Evolutionary conservation across 352 stramenopile species (phyloP), one percentile per base, ranked within the genome.

Genomic region (Halophytophthora batemanensis): DNA sequence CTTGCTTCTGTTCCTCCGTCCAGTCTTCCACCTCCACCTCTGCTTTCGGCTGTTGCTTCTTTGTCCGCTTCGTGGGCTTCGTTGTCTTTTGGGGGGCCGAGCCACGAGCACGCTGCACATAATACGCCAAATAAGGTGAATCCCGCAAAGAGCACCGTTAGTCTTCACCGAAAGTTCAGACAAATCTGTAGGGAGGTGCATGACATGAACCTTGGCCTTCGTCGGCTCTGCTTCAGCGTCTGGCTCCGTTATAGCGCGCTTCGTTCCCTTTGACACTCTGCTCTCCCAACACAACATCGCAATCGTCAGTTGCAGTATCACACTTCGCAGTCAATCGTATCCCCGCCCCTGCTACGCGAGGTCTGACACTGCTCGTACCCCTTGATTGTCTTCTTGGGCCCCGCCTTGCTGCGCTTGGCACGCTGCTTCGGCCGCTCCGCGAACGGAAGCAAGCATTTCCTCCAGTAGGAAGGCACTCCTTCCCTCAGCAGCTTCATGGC

Each of bases 381-480:
- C 33, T 4, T 38, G 11, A 17, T 38, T 17, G 28, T 48, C 34
- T 2, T 1, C 19, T 68, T 61, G 10, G 11, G 35, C 36, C 10
- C 15, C 6, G 48, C 11, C 33, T 60, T 65, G 21, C 15, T 42
- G 3, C 15, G 13, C 17, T 54, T 52, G 7, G 22, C 36, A 23
- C 15, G 17, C 8, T 19, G 15, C 25, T 56, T 22, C n/a, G 37
- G 10, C n/a, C 60, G 57, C 23, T 50, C 19, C 12, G 51, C 45
- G 28, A 71, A 71, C 10, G 57, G 59, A 2, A 64, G 44, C 5
- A 77, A 47, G 13, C 33, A 43, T n/a, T 56, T 64, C 34, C 54
- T 56, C 57, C 73, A 89, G 19, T 71, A 69, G 12, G 62, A 45
- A 15, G 80, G 80, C n/a, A 90, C 64, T 1, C 80, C 80, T 1